Evolutionary conservation across 306 rosid genomes (phyloP).

Genomic region (Fragaria nilgerrensis): DNA sequence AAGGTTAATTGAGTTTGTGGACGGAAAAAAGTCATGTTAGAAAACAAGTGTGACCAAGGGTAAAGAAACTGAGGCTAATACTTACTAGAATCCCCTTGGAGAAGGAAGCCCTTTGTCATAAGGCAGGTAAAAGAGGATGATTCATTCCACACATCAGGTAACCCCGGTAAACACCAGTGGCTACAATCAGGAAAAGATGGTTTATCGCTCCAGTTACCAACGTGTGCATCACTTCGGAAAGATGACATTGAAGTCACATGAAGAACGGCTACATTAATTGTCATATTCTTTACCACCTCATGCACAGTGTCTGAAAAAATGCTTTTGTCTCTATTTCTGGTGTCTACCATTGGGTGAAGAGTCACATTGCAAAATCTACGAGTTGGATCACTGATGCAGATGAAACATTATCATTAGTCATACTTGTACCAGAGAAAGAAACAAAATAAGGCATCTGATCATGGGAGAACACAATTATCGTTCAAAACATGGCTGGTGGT

Average conservation of each 20-base stretch:
- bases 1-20: background rate
- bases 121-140: conserved; percentile 57
- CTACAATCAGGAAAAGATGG: conserved; percentile 64
- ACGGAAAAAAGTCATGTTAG: background rate
- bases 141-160: conserved; percentile 88
- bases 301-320: conserved; percentile 53
- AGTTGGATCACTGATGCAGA: conserved; percentile 53
- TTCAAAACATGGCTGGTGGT: background rate
- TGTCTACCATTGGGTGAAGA: conserved; percentile 40
- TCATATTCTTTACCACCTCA: conserved; percentile 51
- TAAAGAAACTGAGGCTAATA: background rate
- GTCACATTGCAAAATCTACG: conserved; percentile 56
- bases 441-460: background rate
- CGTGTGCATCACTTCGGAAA: conserved; percentile 78
- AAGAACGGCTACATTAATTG: conserved; percentile 48
- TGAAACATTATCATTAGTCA: conserved; percentile 31
- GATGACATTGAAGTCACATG: conserved; percentile 75
- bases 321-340: conserved; percentile 49
- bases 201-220: conserved; percentile 71
- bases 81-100: conserved; percentile 38
- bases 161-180: conserved; percentile 93
- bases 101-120: conserved; percentile 28
- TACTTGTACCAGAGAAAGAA: too few species aligned
- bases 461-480: background rate
- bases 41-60: background rate